Percentiles rank a stretch among this genome's conserved stretches.
These are phyloP conservation scores for Cyclotella kingstonii DNA, from an alignment of 108 stramenopile species.

Conservation along the genomic window DNA sequence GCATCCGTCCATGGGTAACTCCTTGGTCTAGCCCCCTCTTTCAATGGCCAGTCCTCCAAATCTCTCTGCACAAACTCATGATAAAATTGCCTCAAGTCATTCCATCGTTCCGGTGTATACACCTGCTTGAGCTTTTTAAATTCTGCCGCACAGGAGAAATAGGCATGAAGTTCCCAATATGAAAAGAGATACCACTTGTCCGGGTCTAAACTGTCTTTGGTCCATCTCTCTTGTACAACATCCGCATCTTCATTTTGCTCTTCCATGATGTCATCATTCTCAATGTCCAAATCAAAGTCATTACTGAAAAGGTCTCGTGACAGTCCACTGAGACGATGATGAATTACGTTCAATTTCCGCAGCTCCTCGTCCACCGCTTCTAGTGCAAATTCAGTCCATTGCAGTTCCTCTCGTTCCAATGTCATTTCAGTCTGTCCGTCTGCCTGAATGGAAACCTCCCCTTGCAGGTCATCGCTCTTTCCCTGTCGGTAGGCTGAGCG, in stretches of 20 bases:
- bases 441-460: no score
- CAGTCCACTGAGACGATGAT: background rate
- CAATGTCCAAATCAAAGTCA: background rate
- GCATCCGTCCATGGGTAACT: constrained; percentile 14
- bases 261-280: constrained; percentile 12
- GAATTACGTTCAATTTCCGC: background rate
- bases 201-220: constrained; percentile 14
- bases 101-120: constrained; percentile 15
- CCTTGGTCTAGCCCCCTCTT: background rate
- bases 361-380: constrained; percentile 1
- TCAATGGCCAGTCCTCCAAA: background rate
- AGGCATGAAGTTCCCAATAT: constrained; percentile 42
- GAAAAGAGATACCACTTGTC: constrained; percentile 13
- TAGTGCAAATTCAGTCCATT: constrained; percentile 5
- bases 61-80: constrained; percentile 23
- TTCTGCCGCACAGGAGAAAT: constrained; percentile 24
- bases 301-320: no score
- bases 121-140: constrained; percentile 14
- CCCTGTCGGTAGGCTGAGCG: background rate
- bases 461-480: no score
- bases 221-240: constrained; percentile 1
- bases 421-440: background rate
- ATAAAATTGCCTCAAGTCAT: constrained; percentile 18
- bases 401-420: background rate
- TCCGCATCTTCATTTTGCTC: constrained; percentile 7